Base-by-base conservation (phyloP, 352 stramenopile species). In the Phytopythium boreale region DNA sequence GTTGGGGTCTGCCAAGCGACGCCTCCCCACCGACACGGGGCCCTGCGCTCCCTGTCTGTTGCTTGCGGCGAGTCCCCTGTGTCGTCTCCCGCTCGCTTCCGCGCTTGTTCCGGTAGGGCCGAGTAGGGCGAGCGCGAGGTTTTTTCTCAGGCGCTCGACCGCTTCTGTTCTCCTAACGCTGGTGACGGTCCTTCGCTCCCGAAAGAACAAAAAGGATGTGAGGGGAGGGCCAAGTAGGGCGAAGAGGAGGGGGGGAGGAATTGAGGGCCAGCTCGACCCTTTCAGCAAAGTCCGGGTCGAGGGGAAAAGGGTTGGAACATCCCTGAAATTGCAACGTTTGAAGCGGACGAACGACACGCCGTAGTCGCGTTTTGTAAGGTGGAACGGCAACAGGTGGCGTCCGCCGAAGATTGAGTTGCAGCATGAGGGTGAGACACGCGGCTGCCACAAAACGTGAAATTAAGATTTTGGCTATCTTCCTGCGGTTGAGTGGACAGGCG, bases 141-240 rank as follows among this genome's bases (percentile, higher is more conserved):
- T 44, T 44, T 44, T 44, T 44, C 14, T 44, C 14, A n/a, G 5
- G 34, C 34, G 34, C 39, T n/a, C 39, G 7, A 9, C 7, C 37
- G 39, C 24, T 14, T 9, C 36, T 1, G 9, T 31, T 27, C 53
- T 59, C n/a, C 52, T 27, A 29, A 8, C 27, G 24, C 22, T 55
- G 43, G 44, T 56, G 43, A 56, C 43, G 44, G 43, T 47, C 46
- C n/a, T 53, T 49, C 46, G 43, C 43, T 56, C 43, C 29, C 47
- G 58, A 56, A 20, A 56, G 47, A 61, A 61, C 55, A 61, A 61
- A 61, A 39, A 63, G 58, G 58, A 63, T 63, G 58, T 63, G 58
- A 34, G n/a, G 58, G 10, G 34, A 39, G 10, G 34, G 34, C 34
- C 34, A 39, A 39, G 34, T 39, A 39, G 34, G 34, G 34, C 10